These are phyloP conservation scores for Martensiomyces pterosporus DNA, from an alignment of 192 early-diverging fungal genomes.

Conservation along the genomic window DNA sequence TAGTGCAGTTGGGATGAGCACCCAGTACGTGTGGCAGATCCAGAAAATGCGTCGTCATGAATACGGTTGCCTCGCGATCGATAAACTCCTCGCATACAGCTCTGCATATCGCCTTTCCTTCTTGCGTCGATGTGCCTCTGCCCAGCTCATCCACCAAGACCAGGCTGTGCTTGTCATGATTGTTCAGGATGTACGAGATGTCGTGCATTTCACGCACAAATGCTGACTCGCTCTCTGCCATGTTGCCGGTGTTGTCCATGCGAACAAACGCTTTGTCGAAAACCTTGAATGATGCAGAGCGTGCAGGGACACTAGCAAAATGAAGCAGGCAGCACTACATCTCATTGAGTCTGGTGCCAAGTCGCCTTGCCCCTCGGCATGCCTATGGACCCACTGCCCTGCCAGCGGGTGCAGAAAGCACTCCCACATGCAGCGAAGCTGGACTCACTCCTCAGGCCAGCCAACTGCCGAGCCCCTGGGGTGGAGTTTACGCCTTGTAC, in stretches of 20 bases:
- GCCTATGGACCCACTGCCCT: no score
- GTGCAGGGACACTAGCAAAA: conserved; percentile 66
- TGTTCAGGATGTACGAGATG: conserved; percentile 73
- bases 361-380: no score
- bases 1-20: conserved; percentile 49
- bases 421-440: no score
- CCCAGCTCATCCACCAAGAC: conserved; percentile 93
- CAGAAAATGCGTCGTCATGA: conserved; percentile 79
- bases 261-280: conserved; percentile 71
- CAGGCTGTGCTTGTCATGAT: conserved; percentile 62
- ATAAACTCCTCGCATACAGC: conserved; percentile 71
- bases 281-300: conserved; percentile 69
- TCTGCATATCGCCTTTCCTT: conserved; percentile 68
- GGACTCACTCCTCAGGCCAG: no score
- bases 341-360: no score
- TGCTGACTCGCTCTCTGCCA: conserved; percentile 60
- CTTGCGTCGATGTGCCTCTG: conserved; percentile 49
- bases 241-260: conserved; percentile 66
- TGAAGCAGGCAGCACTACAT: neutral
- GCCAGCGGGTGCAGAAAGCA: no score
- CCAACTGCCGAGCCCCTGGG: no score
- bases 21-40: conserved; percentile 56
- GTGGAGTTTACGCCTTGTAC: no score
- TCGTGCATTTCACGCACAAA: conserved; percentile 91
- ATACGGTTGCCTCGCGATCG: conserved; percentile 54